Percentiles rank a stretch among this genome's conserved stretches.
phyloP scores from a whole-genome alignment of 768 basidiomycete genomes.

The Phanerochaete sordida region DNA sequence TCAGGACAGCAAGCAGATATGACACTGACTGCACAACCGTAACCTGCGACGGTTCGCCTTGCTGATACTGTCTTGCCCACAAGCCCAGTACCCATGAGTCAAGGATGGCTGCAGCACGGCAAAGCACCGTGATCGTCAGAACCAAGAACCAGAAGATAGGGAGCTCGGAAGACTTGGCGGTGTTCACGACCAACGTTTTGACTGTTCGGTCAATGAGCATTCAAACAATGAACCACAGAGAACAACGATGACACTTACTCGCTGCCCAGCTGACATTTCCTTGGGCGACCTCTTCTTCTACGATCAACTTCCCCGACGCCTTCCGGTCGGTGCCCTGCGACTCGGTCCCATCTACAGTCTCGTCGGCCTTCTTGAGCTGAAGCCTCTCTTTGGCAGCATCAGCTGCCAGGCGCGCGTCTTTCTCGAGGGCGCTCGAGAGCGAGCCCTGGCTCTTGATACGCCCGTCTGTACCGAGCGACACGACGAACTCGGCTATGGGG shows the following conservation, averaged over 20 bases:
- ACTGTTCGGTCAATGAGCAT: constrained; percentile 22
- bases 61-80: constrained; percentile 23
- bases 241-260: constrained; percentile 21
- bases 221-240: constrained; percentile 15
- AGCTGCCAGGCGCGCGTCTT: constrained; percentile 26
- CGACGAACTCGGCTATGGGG: constrained; percentile 52
- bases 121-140: constrained; percentile 17
- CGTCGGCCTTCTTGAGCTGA: constrained; percentile 19
- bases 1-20: no score
- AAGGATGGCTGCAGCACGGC: constrained; percentile 12
- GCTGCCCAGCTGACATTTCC: constrained; percentile 54
- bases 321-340: constrained; percentile 14
- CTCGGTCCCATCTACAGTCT: not conserved
- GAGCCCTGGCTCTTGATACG: constrained; percentile 45
- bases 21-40: constrained; percentile 14
- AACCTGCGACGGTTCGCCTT: constrained; percentile 12
- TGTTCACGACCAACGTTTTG: constrained; percentile 24
- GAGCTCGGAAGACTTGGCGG: constrained; percentile 29
- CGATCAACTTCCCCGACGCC: constrained; percentile 51
- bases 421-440: constrained; percentile 36
- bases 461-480: constrained; percentile 59
- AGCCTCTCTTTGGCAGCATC: constrained; percentile 22
- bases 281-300: constrained; percentile 58
- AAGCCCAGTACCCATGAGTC: constrained; percentile 42
- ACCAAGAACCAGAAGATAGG: constrained; percentile 14